phyloP scores from a whole-genome alignment of 129 eudicot genomes.

The Tagetes erecta region DNA sequence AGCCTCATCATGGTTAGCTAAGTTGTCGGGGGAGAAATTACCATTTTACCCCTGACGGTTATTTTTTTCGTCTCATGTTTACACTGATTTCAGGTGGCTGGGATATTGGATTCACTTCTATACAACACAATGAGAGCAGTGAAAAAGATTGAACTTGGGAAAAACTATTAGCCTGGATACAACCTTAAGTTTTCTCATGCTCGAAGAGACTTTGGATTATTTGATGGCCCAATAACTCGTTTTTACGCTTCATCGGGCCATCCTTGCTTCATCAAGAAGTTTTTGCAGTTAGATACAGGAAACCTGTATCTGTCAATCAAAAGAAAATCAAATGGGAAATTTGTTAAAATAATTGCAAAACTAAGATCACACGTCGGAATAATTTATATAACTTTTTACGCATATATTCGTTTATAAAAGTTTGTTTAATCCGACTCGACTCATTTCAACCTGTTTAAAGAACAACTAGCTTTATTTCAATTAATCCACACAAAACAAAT shows the following conservation, averaged over 20 bases:
- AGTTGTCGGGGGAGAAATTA: conserved; percentile 8
- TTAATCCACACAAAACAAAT: conserved; percentile 24
- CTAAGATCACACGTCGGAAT: background rate
- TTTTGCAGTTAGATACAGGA: conserved; percentile 20
- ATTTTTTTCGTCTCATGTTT: background rate
- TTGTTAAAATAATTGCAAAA: conserved; percentile 8
- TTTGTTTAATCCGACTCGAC: background rate
- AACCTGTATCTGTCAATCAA: conserved; percentile 16
- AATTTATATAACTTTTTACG: background rate
- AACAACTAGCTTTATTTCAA: background rate
- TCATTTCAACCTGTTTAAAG: background rate
- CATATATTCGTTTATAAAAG: background rate
- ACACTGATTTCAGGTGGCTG: conserved; percentile 68
- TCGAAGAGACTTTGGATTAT: conserved; percentile 4
- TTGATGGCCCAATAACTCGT: background rate
- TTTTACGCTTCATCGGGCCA: background rate
- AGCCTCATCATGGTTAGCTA: conserved; percentile 1
- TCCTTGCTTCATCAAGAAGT: conserved; percentile 6
- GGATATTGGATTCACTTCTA: conserved; percentile 71
- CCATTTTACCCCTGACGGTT: background rate
- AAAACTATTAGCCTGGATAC: conserved; percentile 44
- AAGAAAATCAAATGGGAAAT: background rate
- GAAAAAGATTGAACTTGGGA: conserved; percentile 77
- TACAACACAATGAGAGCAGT: conserved; percentile 65
- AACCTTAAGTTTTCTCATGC: background rate